Conservation (phyloP, 139 green algal species). For the Gonium pectorale region DNA sequence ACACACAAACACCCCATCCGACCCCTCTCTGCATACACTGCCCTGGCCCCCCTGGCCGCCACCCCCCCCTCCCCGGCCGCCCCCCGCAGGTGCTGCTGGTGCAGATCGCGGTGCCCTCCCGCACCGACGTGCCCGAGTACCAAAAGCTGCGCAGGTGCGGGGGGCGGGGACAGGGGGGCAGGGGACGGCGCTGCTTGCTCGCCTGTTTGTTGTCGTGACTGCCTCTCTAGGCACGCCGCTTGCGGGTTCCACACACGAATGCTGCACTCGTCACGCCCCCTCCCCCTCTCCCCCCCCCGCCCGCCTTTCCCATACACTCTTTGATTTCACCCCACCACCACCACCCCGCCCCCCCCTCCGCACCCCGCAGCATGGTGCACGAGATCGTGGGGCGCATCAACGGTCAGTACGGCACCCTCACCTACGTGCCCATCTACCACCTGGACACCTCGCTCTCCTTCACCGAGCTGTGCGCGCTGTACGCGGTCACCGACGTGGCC, state of each 20-base stretch:
- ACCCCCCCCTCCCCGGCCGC: background rate
- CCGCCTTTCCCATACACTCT: background rate
- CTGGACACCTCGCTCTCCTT: constrained; percentile 94
- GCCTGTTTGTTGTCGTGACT: no score
- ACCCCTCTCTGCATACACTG: no score
- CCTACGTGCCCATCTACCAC: constrained; percentile 98
- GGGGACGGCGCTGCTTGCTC: no score
- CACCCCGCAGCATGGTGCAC: constrained; percentile 86
- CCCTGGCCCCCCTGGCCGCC: background rate
- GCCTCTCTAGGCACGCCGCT: no score
- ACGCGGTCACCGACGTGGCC: constrained; percentile 82
- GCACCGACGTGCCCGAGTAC: constrained; percentile 97
- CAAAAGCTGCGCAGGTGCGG: constrained; percentile 80
- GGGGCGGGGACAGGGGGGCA: background rate
- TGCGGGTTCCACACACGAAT: no score
- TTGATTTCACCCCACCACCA: background rate
- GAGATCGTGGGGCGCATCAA: constrained; percentile 99
- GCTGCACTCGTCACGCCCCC: no score
- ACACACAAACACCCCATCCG: no score
- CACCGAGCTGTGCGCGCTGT: constrained; percentile 96
- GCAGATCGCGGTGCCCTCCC: constrained; percentile 98
- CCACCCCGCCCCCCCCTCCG: background rate
- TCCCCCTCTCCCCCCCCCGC: background rate
- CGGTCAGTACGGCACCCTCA: constrained; percentile 96
- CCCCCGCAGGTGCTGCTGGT: constrained; percentile 84